Evolutionary conservation across 306 rosid species (phyloP).

Genomic region (Mimosa pudica): DNA sequence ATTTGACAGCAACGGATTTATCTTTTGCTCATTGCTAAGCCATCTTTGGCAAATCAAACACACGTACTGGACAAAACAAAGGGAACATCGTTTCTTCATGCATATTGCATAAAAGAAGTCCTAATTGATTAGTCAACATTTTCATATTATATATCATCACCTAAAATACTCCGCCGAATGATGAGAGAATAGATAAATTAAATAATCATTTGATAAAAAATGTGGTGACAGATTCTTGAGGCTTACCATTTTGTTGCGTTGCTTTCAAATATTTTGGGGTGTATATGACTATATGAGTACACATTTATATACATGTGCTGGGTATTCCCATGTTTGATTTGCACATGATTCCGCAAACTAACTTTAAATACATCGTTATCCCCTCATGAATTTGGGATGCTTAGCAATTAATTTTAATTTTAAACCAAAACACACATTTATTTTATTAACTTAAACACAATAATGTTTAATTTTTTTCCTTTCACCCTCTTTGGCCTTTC

Average conservation of each 20-base stretch:
- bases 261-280: neutral
- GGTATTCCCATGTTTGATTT: conserved; percentile 16
- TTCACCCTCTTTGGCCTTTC: too few species aligned
- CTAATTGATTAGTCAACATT: neutral
- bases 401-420: neutral
- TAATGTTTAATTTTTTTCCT: too few species aligned
- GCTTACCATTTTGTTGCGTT: neutral
- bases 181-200: neutral
- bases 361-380: conserved; percentile 25
- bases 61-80: conserved; percentile 17
- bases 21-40: neutral
- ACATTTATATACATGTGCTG: neutral
- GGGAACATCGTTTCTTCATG: neutral
- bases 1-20: neutral
- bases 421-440: too few species aligned
- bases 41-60: conserved; percentile 5
- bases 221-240: neutral
- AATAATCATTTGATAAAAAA: neutral
- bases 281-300: neutral
- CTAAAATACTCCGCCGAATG: conserved; percentile 18
- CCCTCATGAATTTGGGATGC: conserved; percentile 23
- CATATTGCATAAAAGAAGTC: neutral
- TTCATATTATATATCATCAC: conserved; percentile 27
- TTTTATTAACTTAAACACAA: too few species aligned
- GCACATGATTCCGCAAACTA: conserved; percentile 5